Conservation (phyloP, 768 basidiomycete genomes). For the Boletus edulis region DNA sequence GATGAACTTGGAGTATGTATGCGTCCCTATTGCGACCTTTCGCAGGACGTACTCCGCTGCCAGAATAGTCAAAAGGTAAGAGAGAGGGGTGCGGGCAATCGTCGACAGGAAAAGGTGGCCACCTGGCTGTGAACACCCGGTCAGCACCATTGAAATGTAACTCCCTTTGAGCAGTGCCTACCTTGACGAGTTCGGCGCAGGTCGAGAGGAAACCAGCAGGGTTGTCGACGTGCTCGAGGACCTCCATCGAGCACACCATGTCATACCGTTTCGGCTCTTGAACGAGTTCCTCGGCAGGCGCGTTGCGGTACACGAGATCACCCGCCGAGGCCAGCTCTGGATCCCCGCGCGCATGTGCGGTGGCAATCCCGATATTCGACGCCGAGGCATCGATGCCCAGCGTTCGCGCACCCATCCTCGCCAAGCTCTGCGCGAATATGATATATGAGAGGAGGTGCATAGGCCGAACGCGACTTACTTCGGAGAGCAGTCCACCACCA, state of each 20-base stretch:
- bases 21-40: slow-evolving; percentile 83
- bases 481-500: slow-evolving; percentile 90
- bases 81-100: slow-evolving; percentile 79
- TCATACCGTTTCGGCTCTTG: slow-evolving; percentile 70
- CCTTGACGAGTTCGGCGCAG: slow-evolving; percentile 86
- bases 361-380: slow-evolving; percentile 84
- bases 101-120: slow-evolving; percentile 96
- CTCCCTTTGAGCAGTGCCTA: slow-evolving; percentile 32
- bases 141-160: slow-evolving; percentile 2
- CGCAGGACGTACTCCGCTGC: slow-evolving; percentile 81
- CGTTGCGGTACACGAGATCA: slow-evolving; percentile 63
- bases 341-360: slow-evolving; percentile 77
- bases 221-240: slow-evolving; percentile 95
- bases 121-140: slow-evolving; percentile 62
- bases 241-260: slow-evolving; percentile 96
- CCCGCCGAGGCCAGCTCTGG: slow-evolving; percentile 48
- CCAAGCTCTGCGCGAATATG: slow-evolving; percentile 58
- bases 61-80: slow-evolving; percentile 68
- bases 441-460: not conserved
- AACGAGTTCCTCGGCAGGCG: slow-evolving; percentile 73
- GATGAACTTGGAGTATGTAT: slow-evolving; percentile 88
- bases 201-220: slow-evolving; percentile 79
- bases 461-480: slow-evolving; percentile 47
- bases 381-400: slow-evolving; percentile 90
- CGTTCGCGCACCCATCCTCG: slow-evolving; percentile 84